Conservation (phyloP, 2,329 filamentous ascomycete species). For the Zymoseptoria passerinii region DNA sequence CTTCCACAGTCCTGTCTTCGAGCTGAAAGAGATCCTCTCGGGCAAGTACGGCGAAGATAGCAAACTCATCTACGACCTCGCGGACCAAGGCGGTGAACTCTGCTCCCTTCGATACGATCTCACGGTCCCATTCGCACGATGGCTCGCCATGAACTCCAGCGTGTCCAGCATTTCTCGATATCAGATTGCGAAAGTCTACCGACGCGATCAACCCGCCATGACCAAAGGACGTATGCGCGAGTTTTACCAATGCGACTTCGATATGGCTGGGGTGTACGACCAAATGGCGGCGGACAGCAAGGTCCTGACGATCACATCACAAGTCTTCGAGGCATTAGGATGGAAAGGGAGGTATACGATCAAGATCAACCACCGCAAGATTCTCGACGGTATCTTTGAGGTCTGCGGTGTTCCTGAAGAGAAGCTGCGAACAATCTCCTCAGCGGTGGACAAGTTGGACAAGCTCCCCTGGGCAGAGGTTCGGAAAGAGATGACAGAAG, state of each 20-base stretch:
- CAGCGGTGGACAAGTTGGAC: constrained; percentile 91
- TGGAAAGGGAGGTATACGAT: constrained; percentile 71
- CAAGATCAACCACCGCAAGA: constrained; percentile 92
- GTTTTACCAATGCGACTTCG: constrained; percentile 96
- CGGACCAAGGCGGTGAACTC: constrained; percentile 79
- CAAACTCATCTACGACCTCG: constrained; percentile 84
- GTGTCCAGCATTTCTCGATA: constrained; percentile 85
- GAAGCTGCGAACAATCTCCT: constrained; percentile 82
- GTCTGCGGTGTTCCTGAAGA: constrained; percentile 82
- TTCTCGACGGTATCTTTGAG: constrained; percentile 84
- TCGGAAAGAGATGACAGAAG: constrained; percentile 83
- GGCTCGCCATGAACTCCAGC: constrained; percentile 81
- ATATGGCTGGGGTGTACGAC: constrained; percentile 83
- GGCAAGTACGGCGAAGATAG: constrained; percentile 91
- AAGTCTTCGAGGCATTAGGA: constrained; percentile 74
- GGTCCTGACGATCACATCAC: constrained; percentile 72
- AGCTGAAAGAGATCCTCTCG: constrained; percentile 75
- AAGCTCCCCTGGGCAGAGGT: constrained; percentile 84
- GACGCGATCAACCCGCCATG: constrained; percentile 74
- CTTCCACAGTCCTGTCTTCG: constrained; percentile 57
- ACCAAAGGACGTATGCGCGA: constrained; percentile 89
- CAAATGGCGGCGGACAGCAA: constrained; percentile 89
- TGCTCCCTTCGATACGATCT: constrained; percentile 80
- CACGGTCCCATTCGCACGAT: constrained; percentile 84
- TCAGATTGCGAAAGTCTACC: constrained; percentile 89